Percentiles rank a stretch among this genome's conserved stretches.
These are phyloP conservation scores for Chrysanthemum makinoi DNA, from an alignment of 129 eudicot genomes.

Conservation along the genomic window DNA sequence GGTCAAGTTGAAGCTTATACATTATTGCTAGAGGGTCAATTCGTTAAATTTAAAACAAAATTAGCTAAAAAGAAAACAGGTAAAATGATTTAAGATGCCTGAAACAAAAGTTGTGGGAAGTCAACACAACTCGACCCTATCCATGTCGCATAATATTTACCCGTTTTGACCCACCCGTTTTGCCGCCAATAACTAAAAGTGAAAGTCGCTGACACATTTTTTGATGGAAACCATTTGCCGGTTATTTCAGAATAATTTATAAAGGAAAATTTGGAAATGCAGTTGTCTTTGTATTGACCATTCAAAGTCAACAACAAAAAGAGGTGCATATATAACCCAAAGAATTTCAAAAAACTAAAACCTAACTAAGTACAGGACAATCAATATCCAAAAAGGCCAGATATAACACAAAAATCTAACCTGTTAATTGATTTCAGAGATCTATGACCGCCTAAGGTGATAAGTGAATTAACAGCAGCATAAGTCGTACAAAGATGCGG, in stretches of 20 bases:
- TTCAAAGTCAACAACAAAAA: constrained; percentile 2
- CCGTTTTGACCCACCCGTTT: background rate
- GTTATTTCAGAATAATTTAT: background rate
- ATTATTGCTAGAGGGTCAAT: constrained; percentile 2
- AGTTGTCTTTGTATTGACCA: background rate
- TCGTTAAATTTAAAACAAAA: background rate
- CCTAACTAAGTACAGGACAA: background rate
- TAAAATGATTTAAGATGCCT: background rate
- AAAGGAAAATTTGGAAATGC: background rate
- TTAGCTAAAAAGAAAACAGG: background rate
- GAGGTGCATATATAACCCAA: background rate
- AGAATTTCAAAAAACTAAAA: background rate
- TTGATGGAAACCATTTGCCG: background rate
- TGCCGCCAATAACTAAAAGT: background rate
- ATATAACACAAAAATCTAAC: constrained; percentile 33
- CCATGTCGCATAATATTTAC: background rate
- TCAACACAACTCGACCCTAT: background rate
- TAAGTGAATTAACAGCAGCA: constrained; percentile 85
- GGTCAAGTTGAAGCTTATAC: background rate
- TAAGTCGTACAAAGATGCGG: constrained; percentile 98
- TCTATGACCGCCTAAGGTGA: constrained; percentile 76
- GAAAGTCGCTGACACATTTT: background rate
- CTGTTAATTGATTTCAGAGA: constrained; percentile 79
- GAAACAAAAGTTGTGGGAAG: background rate
- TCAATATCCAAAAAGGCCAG: background rate